phyloP scores from a whole-genome alignment of 306 rosid genomes.

The Medicago ruthenica region DNA sequence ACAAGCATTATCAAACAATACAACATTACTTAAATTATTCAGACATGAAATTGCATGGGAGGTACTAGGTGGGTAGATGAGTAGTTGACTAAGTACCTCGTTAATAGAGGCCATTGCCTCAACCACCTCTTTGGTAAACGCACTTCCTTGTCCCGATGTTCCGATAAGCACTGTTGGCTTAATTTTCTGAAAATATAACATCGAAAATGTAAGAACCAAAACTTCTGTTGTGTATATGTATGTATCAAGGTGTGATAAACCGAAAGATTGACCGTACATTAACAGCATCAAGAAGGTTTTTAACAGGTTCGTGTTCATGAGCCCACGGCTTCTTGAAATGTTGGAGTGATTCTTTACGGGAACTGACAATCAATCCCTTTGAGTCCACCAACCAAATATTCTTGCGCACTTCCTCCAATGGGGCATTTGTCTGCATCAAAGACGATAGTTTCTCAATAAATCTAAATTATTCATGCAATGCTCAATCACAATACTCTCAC shows the following conservation, averaged over 20 bases:
- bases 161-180: constrained; percentile 95
- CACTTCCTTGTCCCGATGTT: constrained; percentile 88
- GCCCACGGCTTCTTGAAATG: constrained; percentile 99
- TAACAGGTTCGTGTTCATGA: constrained; percentile 82
- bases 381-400: constrained; percentile 96
- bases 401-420: constrained; percentile 91
- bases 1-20: constrained; percentile 25
- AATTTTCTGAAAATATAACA: constrained; percentile 63
- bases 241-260: constrained; percentile 23
- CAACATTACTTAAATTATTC: constrained; percentile 14
- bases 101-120: constrained; percentile 84
- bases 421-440: constrained; percentile 78
- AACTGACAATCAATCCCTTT: constrained; percentile 86
- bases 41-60: constrained; percentile 21
- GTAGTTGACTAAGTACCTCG: constrained; percentile 57
- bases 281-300: constrained; percentile 69
- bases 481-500: constrained; percentile 4
- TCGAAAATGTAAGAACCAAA: constrained; percentile 25
- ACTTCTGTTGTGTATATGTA: neutral
- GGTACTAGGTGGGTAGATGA: neutral
- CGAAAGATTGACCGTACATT: constrained; percentile 55
- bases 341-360: constrained; percentile 90
- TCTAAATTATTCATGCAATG: constrained; percentile 4
- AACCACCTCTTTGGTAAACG: constrained; percentile 83
- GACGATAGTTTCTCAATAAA: constrained; percentile 42